Evolutionary conservation across 768 basidiomycete species (phyloP).

Genomic region (Boletales sp.): DNA sequence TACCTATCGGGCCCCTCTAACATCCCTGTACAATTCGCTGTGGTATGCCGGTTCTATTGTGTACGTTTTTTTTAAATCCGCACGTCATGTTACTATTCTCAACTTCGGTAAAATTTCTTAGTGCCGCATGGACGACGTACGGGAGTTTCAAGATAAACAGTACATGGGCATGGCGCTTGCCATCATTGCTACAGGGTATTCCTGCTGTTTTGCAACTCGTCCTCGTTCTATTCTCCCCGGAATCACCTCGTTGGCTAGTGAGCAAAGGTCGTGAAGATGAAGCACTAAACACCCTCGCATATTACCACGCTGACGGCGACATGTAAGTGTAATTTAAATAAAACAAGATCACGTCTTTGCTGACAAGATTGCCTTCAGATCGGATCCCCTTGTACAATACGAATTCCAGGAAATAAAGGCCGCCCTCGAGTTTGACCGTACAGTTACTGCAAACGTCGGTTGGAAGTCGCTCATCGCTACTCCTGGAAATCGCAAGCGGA

Average conservation of each 20-base stretch:
- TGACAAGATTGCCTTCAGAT: conserved; percentile 24
- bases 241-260: conserved; percentile 82
- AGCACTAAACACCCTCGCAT: conserved; percentile 68
- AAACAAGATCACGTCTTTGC: not conserved
- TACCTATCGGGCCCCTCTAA: conserved; percentile 73
- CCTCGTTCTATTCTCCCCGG: conserved; percentile 69
- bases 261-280: conserved; percentile 68
- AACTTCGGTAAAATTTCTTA: conserved; percentile 15
- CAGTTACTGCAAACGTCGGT: conserved; percentile 53
- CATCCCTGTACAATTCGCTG: conserved; percentile 76
- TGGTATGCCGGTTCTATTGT: conserved; percentile 85
- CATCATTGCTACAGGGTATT: conserved; percentile 66
- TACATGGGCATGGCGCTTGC: conserved; percentile 82
- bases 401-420: conserved; percentile 82
- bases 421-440: conserved; percentile 65
- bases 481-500: conserved; percentile 69
- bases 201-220: conserved; percentile 65
- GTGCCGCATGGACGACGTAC: conserved; percentile 82
- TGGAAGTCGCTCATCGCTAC: conserved; percentile 68
- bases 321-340: conserved; percentile 31
- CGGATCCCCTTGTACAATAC: conserved; percentile 66
- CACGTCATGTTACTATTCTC: not conserved
- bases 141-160: conserved; percentile 68
- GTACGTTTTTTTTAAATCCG: conserved; percentile 35
- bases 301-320: conserved; percentile 81